phyloP scores from a whole-genome alignment of 768 basidiomycete genomes.

The Trametes sanguinea region DNA sequence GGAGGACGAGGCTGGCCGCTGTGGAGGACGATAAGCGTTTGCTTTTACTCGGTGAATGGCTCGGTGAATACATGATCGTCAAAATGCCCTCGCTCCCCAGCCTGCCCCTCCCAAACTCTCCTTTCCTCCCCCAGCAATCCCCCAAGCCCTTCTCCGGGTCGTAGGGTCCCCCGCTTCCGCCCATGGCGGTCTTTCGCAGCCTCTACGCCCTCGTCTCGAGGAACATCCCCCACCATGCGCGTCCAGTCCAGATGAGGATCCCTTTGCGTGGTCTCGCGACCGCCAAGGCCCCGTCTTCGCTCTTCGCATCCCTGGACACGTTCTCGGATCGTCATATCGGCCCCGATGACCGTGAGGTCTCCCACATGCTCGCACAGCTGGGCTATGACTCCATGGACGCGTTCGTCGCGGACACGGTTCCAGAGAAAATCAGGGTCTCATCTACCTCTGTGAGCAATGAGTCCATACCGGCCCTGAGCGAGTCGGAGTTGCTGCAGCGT shows the following conservation, averaged over 20 bases:
- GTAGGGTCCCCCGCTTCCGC: slow-evolving; percentile 16
- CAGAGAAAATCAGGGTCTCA: slow-evolving; percentile 74
- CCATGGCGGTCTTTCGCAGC: slow-evolving; percentile 27
- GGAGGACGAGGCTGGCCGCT: slow-evolving; percentile 19
- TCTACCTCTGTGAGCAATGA: slow-evolving; percentile 59
- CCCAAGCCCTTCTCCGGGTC: slow-evolving; percentile 14
- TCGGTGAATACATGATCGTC: slow-evolving; percentile 36
- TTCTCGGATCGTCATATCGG: slow-evolving; percentile 93
- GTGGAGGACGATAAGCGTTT: slow-evolving; percentile 30
- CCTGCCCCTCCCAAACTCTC: slow-evolving; percentile 9
- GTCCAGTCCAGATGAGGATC: slow-evolving; percentile 19
- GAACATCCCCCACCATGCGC: slow-evolving; percentile 24
- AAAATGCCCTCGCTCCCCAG: slow-evolving; percentile 16
- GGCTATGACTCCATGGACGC: slow-evolving; percentile 88
- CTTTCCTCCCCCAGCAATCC: slow-evolving; percentile 10
- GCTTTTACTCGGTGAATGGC: slow-evolving; percentile 40
- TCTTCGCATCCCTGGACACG: slow-evolving; percentile 86
- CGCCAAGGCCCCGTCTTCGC: slow-evolving; percentile 55
- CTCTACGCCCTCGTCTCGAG: slow-evolving; percentile 21
- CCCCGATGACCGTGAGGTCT: slow-evolving; percentile 79
- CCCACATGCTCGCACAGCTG: slow-evolving; percentile 78
- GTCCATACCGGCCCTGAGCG: slow-evolving; percentile 76
- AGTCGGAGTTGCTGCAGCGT: slow-evolving; percentile 76
- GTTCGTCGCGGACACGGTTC: slow-evolving; percentile 84
- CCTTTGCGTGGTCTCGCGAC: slow-evolving; percentile 54